Evolutionary conservation across 768 basidiomycete species (phyloP).

Genomic region (Steccherinum ochraceum): DNA sequence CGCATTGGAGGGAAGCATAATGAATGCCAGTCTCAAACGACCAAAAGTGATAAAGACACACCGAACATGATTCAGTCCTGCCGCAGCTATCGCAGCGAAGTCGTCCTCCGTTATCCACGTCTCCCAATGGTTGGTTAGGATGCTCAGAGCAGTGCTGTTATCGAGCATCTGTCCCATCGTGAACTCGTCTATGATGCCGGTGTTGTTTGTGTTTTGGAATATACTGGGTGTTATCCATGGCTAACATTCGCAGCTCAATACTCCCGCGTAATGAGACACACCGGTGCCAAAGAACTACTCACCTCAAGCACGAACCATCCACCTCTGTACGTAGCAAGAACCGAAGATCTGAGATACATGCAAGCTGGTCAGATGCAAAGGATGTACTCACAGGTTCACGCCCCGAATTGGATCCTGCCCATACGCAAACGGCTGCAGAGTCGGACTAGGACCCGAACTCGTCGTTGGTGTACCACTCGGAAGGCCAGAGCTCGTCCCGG

Average conservation of each 20-base stretch:
- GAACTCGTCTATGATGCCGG: constrained; percentile 52
- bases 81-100: constrained; percentile 55
- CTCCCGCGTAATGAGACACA: no score
- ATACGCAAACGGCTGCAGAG: no score
- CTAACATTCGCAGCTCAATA: no score
- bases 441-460: no score
- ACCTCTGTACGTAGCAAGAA: constrained; percentile 30
- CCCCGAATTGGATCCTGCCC: constrained; percentile 44
- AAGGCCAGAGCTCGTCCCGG: no score
- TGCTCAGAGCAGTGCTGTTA: constrained; percentile 31
- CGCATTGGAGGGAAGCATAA: background rate
- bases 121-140: constrained; percentile 50
- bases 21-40: background rate
- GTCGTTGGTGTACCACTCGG: no score
- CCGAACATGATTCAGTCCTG: constrained; percentile 71
- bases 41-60: constrained; percentile 19
- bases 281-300: constrained; percentile 4
- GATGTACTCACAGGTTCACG: constrained; percentile 58
- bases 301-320: constrained; percentile 64
- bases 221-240: constrained; percentile 79
- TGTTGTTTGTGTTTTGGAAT: constrained; percentile 55
- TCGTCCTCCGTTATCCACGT: constrained; percentile 70
- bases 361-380: no score
- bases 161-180: constrained; percentile 53
- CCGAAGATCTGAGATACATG: no score